Base-by-base conservation (phyloP, 2,329 filamentous ascomycete species). In the Pleomassaria siparia region DNA sequence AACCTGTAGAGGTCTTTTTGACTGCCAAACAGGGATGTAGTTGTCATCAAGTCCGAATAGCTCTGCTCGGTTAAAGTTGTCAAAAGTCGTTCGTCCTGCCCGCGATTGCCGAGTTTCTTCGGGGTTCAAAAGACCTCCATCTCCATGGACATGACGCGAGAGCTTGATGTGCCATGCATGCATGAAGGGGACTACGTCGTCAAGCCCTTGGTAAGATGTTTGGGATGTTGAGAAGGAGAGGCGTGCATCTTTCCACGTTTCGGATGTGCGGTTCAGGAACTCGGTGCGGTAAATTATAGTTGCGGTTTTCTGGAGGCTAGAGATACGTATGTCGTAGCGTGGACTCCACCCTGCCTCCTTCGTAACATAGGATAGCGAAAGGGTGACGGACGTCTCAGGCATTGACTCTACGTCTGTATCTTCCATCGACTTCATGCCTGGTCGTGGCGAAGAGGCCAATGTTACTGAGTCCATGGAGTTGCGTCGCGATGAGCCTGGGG, bases 151-250 rank as follows among this genome's bases (percentile, higher is more conserved):
- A 28, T 51, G 51, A 24, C 70, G 67, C 12, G 61, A 71, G 6
- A 84, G 67, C 47, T 76, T 76, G 54, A 87, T 72, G 41, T 72
- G 76, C 84, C 84, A 87, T 0, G 80, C 74, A 1, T 72, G 62
- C 28, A 87, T 74, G 3, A 64, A 69, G 0, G 84, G 84, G 1
- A 83, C 77, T 11, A 68, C 66, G 48, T 85, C 80, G 20, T 79
- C 74, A 2, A 85, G 69, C 1, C 78, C 78, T 1, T 79, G 75
- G 44, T 81, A 83, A 4, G 76, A 76, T 3, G 83, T 79, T 57
- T 86, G 81, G 0, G 82, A 85, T 0, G 82, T 86, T 2, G 84
- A 86, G 4, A 87, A 76, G 0, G 76, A 77, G 29, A 87, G 69
- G 51, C 78, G 80, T 63, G 81, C 80, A 65, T 81, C 78, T 24